Conservation (phyloP, 495 filamentous ascomycete species). For the Hypoxylon fuscum region DNA sequence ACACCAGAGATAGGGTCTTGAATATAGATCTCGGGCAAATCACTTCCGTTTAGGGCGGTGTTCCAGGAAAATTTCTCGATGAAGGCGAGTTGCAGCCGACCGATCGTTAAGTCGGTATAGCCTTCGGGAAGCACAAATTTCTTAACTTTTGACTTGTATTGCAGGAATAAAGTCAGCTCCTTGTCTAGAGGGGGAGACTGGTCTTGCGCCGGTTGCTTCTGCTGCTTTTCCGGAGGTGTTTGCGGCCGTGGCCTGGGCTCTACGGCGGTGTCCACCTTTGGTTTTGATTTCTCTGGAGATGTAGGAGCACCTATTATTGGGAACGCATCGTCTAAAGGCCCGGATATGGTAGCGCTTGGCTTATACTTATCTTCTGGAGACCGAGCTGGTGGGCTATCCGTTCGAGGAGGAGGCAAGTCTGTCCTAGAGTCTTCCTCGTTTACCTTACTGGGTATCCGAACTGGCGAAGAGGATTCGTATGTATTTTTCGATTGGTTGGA, state of each 20-base stretch:
- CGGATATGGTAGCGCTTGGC: slow-evolving; percentile 62
- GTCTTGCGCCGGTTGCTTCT: slow-evolving; percentile 53
- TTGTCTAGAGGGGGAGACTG: slow-evolving; percentile 83
- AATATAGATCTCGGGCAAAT: slow-evolving; percentile 96
- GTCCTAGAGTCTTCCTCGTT: slow-evolving; percentile 65
- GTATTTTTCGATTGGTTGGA: slow-evolving; percentile 53
- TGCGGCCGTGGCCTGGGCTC: slow-evolving; percentile 36
- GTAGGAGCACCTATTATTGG: slow-evolving; percentile 45
- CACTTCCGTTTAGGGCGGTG: slow-evolving; percentile 89
- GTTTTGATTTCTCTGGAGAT: slow-evolving; percentile 43
- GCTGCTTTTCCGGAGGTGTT: slow-evolving; percentile 54
- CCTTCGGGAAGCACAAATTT: slow-evolving; percentile 92
- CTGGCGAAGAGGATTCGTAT: slow-evolving; percentile 65
- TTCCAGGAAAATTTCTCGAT: slow-evolving; percentile 99
- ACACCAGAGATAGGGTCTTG: slow-evolving; percentile 95
- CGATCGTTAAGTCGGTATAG: slow-evolving; percentile 81
- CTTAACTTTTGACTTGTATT: slow-evolving; percentile 96
- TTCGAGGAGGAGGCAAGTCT: slow-evolving; percentile 48
- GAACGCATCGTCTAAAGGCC: slow-evolving; percentile 51
- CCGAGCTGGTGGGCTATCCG: slow-evolving; percentile 60
- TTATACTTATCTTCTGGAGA: slow-evolving; percentile 70
- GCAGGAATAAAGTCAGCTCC: slow-evolving; percentile 93
- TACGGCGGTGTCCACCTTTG: slow-evolving; percentile 31
- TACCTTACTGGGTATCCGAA: slow-evolving; percentile 69
- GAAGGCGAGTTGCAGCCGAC: slow-evolving; percentile 92